A percentile compares a stretch with the other conserved stretches of the same genome.
Evolutionary conservation across 306 rosid species (phyloP).

Genomic region (Astragalus glycyphyllos): DNA sequence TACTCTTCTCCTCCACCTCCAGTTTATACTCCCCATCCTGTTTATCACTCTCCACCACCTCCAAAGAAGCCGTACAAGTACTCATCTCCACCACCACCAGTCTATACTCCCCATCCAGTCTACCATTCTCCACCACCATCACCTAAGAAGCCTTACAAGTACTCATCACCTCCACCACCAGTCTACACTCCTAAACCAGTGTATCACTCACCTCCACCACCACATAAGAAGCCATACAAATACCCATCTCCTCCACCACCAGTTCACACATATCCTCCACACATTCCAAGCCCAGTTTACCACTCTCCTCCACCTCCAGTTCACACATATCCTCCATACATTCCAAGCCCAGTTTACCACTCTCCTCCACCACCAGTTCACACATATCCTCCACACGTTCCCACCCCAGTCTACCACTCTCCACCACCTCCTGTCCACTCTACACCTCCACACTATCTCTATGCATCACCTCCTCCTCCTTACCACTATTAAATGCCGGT

Average conservation of each 20-base stretch:
- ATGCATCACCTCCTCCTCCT: slow-evolving; percentile 85
- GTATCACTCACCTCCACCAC: slow-evolving; percentile 13
- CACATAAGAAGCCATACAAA: not conserved
- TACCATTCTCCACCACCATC: slow-evolving; percentile 25
- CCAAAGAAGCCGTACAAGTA: not conserved
- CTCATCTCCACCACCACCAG: too few relatives aligned
- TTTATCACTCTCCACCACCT: too few relatives aligned
- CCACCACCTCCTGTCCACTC: slow-evolving; percentile 27
- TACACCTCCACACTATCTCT: slow-evolving; percentile 38
- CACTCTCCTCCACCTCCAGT: slow-evolving; percentile 5
- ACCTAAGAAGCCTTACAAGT: not conserved
- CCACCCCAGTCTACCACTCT: slow-evolving; percentile 32
- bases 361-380: slow-evolving; percentile 51
- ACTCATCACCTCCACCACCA: not conserved
- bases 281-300: slow-evolving; percentile 36
- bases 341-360: slow-evolving; percentile 36
- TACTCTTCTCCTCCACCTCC: slow-evolving; percentile 48
- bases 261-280: not conserved
- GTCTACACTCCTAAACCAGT: slow-evolving; percentile 6
- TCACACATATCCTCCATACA: slow-evolving; percentile 1
- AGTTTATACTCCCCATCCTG: too few relatives aligned
- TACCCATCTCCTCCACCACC: slow-evolving; percentile 7
- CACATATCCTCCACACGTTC: slow-evolving; percentile 27
- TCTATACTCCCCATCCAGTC: slow-evolving; percentile 37
- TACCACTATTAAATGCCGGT: slow-evolving; percentile 52